phyloP scores from a whole-genome alignment of 2,329 filamentous ascomycete species.

The Penicillium janthinellum region DNA sequence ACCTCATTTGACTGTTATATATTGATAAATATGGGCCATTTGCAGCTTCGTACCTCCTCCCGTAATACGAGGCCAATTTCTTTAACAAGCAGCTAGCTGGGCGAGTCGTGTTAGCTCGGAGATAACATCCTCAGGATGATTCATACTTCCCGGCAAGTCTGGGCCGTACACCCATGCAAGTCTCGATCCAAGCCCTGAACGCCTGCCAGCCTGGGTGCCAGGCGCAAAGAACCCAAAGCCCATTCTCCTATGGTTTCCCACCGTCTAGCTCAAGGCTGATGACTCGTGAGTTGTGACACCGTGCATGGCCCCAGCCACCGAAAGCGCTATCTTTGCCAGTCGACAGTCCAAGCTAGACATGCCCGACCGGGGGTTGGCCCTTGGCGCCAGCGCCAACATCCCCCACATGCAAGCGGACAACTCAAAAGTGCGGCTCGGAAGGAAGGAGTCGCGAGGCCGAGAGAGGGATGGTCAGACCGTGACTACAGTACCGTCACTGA shows the following conservation, averaged over 20 bases:
- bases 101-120: neutral
- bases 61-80: neutral
- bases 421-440: constrained; percentile 24
- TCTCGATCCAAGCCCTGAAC: neutral
- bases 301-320: constrained; percentile 2
- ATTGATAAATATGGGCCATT: neutral
- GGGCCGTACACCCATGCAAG: neutral
- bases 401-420: constrained; percentile 8
- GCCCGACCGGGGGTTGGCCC: constrained; percentile 3
- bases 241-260: neutral
- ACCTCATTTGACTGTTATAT: neutral
- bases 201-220: neutral
- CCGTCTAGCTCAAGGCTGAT: neutral
- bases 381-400: neutral
- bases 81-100: neutral
- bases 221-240: neutral
- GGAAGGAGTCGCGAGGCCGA: constrained; percentile 16
- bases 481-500: neutral
- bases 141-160: constrained; percentile 1
- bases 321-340: neutral
- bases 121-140: constrained; percentile 15
- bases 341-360: neutral
- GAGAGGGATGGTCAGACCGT: constrained; percentile 16
- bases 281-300: neutral
- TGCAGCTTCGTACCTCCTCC: neutral